phyloP scores from a whole-genome alignment of 140 eudicot species.

The Artemisia princeps region DNA sequence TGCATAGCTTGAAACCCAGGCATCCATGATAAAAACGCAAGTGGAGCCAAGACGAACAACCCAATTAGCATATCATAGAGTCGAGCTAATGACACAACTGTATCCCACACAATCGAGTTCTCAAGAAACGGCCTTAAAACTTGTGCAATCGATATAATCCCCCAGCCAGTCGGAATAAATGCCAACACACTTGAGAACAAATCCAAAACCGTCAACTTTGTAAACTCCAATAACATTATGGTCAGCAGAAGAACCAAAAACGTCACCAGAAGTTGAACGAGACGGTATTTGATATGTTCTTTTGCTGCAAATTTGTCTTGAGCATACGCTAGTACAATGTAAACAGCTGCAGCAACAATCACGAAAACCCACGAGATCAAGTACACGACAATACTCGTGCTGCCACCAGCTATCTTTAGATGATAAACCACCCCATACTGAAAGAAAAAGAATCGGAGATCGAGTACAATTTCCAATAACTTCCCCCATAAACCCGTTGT shows the following conservation, averaged over 20 bases:
- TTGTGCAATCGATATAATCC: constrained; percentile 65
- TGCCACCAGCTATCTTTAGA: constrained; percentile 41
- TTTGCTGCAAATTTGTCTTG: constrained; percentile 65
- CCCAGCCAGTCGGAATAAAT: constrained; percentile 94
- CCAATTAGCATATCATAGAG: constrained; percentile 77
- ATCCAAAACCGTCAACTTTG: constrained; percentile 43
- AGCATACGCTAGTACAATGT: constrained; percentile 60
- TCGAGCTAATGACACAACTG: constrained; percentile 83
- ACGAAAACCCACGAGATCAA: constrained; percentile 69
- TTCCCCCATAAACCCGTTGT: constrained; percentile 90
- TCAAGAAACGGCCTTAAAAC: constrained; percentile 88
- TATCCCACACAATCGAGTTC: constrained; percentile 60
- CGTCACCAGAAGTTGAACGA: constrained; percentile 59
- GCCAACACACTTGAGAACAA: constrained; percentile 62
- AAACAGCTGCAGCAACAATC: constrained; percentile 44
- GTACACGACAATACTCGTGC: constrained; percentile 62
- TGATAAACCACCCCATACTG: constrained; percentile 90
- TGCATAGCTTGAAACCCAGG: constrained; percentile 98
- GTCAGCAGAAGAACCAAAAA: constrained; percentile 38
- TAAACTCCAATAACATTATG: constrained; percentile 46
- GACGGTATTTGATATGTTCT: constrained; percentile 59
- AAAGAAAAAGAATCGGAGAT: constrained; percentile 77
- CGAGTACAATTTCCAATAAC: constrained; percentile 63
- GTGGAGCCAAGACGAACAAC: constrained; percentile 68
- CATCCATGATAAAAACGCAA: constrained; percentile 85